Base-by-base conservation (phyloP, 2,329 filamentous ascomycete species). In the Epichloe typhina region DNA sequence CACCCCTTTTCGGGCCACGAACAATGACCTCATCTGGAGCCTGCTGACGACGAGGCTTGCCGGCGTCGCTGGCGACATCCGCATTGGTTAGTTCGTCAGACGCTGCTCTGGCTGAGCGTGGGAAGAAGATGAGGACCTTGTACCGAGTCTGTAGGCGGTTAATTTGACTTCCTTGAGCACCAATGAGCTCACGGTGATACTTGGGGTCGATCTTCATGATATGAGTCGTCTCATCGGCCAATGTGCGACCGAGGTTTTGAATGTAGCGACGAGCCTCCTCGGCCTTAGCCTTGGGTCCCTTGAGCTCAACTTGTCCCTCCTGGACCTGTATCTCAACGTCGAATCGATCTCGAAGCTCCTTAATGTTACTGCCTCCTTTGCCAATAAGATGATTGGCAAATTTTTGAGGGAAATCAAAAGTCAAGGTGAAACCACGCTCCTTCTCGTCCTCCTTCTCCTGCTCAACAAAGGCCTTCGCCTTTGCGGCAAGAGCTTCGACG, bases 81-180 rank as follows among this genome's bases (percentile, higher is more conserved):
- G 74, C 77, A 55, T 78, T 77, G 13, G 82, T 79, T 52, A 82
- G 77, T 51, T 94, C 88, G 53, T 93, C 86, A 53, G 78, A 75
- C 49, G 66, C 70, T 39, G 55, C 59, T 64, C 89, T 87, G 40
- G 72, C 71, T 6, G 75, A 74, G 50, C 76, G 76, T 11, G 93
- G 93, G 74, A 98, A 98, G 71, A 96, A 91, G 60, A 98, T 93
- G 55, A 90, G 83, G 41, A 98, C 93, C 63, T 86, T 84, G 74
- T 98, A 96, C 45, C 90, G 85, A 51, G 84, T 88, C 69, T 98
- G 90, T 23, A 98, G 79, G 57, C 87, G 84, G 70, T 93, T 93
- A 62, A 98, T 91, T 64, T 94, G 87, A 62, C 76, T 80, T 53
- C 93, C 93, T 61, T 87, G 84, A 19, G 87, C 79, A 46, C 93